Conservation (phyloP, 345 rosid genomes). For the Lepidium aucheri region DNA sequence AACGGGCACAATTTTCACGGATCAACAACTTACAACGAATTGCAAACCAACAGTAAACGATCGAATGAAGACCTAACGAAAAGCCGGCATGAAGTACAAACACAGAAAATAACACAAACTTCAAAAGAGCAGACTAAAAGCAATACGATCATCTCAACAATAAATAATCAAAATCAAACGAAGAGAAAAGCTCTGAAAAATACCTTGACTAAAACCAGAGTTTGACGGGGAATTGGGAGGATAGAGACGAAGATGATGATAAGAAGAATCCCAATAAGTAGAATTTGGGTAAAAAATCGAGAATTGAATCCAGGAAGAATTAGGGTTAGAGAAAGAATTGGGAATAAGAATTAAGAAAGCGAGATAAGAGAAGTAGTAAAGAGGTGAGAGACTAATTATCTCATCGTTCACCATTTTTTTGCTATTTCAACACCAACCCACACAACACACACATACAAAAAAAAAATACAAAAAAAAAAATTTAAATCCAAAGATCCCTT, state of each 20-base stretch:
- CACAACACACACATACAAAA: neutral
- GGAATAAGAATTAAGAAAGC: slow-evolving; percentile 1
- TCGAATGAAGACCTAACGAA: neutral
- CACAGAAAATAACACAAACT: neutral
- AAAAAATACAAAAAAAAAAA: slow-evolving; percentile 4
- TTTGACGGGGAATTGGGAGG: neutral
- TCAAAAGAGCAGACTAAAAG: neutral
- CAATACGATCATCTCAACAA: neutral
- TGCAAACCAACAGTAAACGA: neutral
- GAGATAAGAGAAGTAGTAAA: slow-evolving; percentile 15
- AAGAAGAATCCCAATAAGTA: neutral
- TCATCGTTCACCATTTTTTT: slow-evolving; percentile 56
- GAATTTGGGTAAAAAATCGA: slow-evolving; percentile 6
- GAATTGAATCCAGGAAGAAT: slow-evolving; percentile 16
- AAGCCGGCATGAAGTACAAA: neutral
- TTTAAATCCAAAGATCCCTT: slow-evolving; percentile 18
- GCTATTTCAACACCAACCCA: slow-evolving; percentile 60
- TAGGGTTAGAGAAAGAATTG: slow-evolving; percentile 35
- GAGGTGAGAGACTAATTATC: slow-evolving; percentile 46
- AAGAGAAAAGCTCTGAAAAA: neutral
- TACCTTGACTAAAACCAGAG: slow-evolving; percentile 6
- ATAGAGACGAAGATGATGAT: neutral
- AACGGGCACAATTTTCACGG: neutral
- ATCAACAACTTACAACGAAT: neutral
- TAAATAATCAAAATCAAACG: neutral